These are phyloP conservation scores for Pleurotus djamor DNA, from an alignment of 768 basidiomycete genomes.

Conservation along the genomic window DNA sequence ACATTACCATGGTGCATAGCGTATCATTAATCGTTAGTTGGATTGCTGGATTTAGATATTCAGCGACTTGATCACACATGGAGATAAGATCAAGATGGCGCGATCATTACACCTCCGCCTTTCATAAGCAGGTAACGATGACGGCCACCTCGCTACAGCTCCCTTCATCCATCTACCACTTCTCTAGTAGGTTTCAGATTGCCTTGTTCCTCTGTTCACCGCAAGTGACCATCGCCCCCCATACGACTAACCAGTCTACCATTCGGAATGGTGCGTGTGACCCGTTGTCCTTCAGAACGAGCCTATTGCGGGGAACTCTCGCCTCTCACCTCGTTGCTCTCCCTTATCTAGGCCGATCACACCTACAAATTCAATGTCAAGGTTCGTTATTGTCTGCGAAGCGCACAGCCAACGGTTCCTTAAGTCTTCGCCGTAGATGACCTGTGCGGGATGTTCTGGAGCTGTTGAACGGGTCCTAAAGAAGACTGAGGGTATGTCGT, in stretches of 20 bases:
- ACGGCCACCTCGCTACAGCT: background rate
- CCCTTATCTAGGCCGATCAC: conserved; percentile 22
- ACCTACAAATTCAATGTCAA: conserved; percentile 86
- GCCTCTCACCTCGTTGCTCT: background rate
- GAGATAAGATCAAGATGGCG: conserved; percentile 10
- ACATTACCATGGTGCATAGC: conserved; percentile 6
- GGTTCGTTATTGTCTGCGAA: conserved; percentile 33
- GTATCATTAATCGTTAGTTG: background rate
- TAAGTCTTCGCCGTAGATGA: conserved; percentile 56
- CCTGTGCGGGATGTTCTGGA: conserved; percentile 83
- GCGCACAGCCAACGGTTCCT: background rate
- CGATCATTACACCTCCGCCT: conserved; percentile 10
- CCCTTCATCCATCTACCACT: background rate
- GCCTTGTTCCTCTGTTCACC: background rate
- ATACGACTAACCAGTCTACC: background rate
- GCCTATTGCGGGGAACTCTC: background rate
- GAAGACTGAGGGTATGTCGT: conserved; percentile 52
- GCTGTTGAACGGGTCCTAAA: conserved; percentile 74
- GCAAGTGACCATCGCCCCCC: background rate
- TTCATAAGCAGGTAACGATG: background rate
- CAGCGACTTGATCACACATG: background rate
- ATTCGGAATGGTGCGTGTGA: background rate
- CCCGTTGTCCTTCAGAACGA: background rate
- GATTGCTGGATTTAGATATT: no score
- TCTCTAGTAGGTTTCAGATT: background rate